phyloP scores from a whole-genome alignment of 139 green algal species.

The Coelastrella sp. region DNA sequence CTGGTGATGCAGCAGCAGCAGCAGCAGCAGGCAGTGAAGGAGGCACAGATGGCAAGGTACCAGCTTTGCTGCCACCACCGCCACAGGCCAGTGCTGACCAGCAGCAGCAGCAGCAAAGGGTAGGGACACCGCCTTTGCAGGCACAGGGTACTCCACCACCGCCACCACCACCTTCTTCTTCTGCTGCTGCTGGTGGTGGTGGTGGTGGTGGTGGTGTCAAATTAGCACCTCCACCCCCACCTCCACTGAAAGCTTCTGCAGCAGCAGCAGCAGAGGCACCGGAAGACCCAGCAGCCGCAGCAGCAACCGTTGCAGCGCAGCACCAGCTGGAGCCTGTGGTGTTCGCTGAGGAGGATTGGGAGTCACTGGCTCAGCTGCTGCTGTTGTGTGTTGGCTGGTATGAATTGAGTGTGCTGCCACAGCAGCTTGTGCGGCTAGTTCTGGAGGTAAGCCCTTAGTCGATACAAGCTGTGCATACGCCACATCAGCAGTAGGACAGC shows the following conservation, averaged over 20 bases:
- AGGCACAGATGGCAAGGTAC: not conserved
- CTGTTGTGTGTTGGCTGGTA: not conserved
- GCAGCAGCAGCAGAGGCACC: not conserved
- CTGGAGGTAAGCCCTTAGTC: not conserved
- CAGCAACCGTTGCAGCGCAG: not conserved
- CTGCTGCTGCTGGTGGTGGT: not conserved
- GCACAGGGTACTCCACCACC: not conserved
- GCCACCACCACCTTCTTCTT: not conserved
- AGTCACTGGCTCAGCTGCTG: slow-evolving; percentile 23
- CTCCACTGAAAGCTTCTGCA: not conserved
- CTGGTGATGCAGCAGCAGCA: slow-evolving; percentile 2
- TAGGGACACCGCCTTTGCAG: not conserved
- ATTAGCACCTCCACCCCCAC: not conserved
- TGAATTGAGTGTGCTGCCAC: not conserved
- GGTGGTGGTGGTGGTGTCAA: not conserved
- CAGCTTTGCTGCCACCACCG: not conserved
- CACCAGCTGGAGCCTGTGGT: not conserved
- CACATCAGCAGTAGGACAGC: no score
- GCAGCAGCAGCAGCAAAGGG: not conserved
- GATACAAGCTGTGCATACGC: not conserved
- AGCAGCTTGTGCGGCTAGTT: slow-evolving; percentile 19
- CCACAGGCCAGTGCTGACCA: not conserved
- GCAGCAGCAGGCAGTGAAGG: not conserved
- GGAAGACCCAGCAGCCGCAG: not conserved
- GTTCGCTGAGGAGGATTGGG: slow-evolving; percentile 12